A percentile compares a stretch with the other conserved stretches of the same genome.
Evolutionary conservation across 306 rosid species (phyloP).

Genomic region (Clitoria ternatea): DNA sequence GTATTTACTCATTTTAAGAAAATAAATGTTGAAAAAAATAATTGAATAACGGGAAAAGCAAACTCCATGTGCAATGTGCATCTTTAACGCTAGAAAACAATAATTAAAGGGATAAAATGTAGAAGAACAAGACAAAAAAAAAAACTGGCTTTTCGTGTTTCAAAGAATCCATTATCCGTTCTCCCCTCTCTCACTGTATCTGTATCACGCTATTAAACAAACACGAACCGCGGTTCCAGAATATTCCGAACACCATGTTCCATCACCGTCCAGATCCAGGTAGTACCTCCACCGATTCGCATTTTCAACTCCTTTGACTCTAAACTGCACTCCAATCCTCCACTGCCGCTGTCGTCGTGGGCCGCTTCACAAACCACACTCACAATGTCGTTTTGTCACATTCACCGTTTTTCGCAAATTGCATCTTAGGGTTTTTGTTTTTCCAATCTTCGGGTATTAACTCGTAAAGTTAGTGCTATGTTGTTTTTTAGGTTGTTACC

Average conservation of each 20-base stretch:
- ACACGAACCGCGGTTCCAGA: constrained; percentile 13
- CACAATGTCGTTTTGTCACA: background rate
- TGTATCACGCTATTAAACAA: background rate
- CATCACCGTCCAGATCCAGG: constrained; percentile 23
- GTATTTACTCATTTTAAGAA: no score
- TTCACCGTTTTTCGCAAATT: background rate
- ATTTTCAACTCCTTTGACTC: background rate
- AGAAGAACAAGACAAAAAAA: background rate
- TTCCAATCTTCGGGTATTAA: no score
- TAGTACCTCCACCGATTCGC: background rate
- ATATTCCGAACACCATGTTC: constrained; percentile 29
- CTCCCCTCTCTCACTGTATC: background rate
- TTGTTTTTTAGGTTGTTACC: no score
- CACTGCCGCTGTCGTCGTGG: background rate
- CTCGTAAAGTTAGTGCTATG: no score
- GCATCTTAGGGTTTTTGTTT: background rate
- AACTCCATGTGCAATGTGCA: background rate
- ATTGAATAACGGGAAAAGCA: background rate
- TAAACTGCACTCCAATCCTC: background rate
- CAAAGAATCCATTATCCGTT: background rate
- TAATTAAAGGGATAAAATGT: background rate
- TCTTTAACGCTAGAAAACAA: background rate
- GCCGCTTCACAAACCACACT: background rate
- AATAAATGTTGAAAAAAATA: no score
- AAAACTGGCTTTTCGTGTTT: background rate